Conservation (phyloP, 2,329 filamentous ascomycete genomes). For the Fusarium drepaniforme region DNA sequence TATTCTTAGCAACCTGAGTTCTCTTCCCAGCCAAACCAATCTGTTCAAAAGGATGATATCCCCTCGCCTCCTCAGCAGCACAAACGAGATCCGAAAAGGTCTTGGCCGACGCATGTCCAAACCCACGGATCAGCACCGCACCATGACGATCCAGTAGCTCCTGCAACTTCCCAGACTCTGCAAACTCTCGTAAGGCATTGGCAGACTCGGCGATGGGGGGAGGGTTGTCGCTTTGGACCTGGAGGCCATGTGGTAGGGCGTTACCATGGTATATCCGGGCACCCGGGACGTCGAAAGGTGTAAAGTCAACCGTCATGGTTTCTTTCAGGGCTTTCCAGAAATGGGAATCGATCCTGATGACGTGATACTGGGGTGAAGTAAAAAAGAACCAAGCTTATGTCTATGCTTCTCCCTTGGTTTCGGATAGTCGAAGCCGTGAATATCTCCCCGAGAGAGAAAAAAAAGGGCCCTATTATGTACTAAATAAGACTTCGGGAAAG, state of each 20-base stretch:
- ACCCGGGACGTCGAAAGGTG: conserved; percentile 17
- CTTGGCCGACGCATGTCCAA: conserved; percentile 21
- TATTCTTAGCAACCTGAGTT: conserved; percentile 9
- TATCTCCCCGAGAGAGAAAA: not conserved
- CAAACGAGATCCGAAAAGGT: conserved; percentile 21
- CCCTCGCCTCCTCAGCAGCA: conserved; percentile 18
- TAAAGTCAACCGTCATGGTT: not conserved
- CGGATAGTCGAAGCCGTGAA: not conserved
- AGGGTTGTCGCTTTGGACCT: not conserved
- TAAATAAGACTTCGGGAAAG: not conserved
- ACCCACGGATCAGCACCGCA: conserved; percentile 18
- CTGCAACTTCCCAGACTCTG: conserved; percentile 17
- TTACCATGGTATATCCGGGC: conserved; percentile 22
- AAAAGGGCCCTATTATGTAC: not conserved
- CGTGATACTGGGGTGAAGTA: not conserved
- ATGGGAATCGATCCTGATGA: not conserved
- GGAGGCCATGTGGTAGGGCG: conserved; percentile 12
- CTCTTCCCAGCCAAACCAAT: conserved; percentile 28
- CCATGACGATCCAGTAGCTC: conserved; percentile 13
- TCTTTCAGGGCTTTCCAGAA: not conserved
- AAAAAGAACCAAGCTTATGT: not conserved
- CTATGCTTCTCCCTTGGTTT: not conserved
- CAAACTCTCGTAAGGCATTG: not conserved
- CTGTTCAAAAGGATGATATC: conserved; percentile 18
- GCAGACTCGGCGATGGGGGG: conserved; percentile 5